Conservation (phyloP, 2,329 filamentous ascomycete genomes). For the Xylariaceae sp. region DNA sequence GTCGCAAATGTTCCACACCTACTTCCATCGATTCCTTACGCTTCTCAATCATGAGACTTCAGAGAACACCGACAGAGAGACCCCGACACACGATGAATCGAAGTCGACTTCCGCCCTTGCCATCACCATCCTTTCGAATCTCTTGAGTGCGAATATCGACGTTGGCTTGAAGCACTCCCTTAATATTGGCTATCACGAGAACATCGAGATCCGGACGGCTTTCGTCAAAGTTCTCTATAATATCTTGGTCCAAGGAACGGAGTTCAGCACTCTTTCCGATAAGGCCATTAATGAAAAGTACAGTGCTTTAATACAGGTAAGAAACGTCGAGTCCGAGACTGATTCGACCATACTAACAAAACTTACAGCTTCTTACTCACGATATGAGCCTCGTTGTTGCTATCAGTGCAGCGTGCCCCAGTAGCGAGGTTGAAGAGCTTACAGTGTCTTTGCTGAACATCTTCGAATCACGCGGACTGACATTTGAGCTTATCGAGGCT, state of each 20-base stretch:
- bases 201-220: constrained; percentile 62
- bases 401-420: constrained; percentile 61
- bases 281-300: constrained; percentile 64
- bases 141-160: constrained; percentile 66
- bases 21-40: constrained; percentile 65
- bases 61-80: constrained; percentile 42
- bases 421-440: constrained; percentile 63
- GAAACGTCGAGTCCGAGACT: constrained; percentile 8
- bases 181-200: constrained; percentile 66
- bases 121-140: constrained; percentile 63
- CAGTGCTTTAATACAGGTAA: constrained; percentile 56
- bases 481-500: constrained; percentile 59
- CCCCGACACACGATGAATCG: constrained; percentile 46
- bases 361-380: constrained; percentile 50
- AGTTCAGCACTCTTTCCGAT: constrained; percentile 64
- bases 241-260: constrained; percentile 65
- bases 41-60: constrained; percentile 54
- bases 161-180: constrained; percentile 65
- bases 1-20: constrained; percentile 65
- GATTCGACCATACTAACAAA: constrained; percentile 8
- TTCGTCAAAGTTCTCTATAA: constrained; percentile 67
- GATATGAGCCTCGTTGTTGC: constrained; percentile 59
- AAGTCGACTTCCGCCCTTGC: constrained; percentile 56
- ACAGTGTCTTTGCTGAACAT: constrained; percentile 63
- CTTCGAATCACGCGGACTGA: constrained; percentile 61